Percentiles rank a stretch among this genome's conserved stretches.
phyloP scores from a whole-genome alignment of 2,329 filamentous ascomycete genomes.

The Penicillium sp. region DNA sequence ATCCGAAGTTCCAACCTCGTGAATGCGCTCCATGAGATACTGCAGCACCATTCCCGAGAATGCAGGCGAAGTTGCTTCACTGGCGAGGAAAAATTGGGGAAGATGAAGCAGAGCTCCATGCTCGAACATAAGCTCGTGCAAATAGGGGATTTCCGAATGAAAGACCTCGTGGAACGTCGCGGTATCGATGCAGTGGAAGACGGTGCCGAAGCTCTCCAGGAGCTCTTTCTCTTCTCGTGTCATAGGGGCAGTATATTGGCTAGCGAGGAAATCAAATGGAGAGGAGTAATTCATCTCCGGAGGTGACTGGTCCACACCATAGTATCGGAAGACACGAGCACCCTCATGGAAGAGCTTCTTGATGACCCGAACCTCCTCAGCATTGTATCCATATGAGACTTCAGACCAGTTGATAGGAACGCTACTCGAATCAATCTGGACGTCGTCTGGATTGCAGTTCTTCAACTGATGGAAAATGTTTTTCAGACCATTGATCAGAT shows the following conservation, averaged over 20 bases:
- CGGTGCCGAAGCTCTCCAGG: slow-evolving; percentile 94
- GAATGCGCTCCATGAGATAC: slow-evolving; percentile 95
- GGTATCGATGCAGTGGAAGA: slow-evolving; percentile 97
- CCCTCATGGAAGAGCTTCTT: slow-evolving; percentile 97
- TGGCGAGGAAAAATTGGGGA: slow-evolving; percentile 97
- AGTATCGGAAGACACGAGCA: slow-evolving; percentile 94
- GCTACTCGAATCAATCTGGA: slow-evolving; percentile 73
- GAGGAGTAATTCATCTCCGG: slow-evolving; percentile 75
- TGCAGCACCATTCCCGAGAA: slow-evolving; percentile 98
- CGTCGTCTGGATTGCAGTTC: slow-evolving; percentile 74
- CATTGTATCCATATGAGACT: slow-evolving; percentile 93
- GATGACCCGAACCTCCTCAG: slow-evolving; percentile 94
- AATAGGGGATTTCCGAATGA: slow-evolving; percentile 91
- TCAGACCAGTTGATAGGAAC: slow-evolving; percentile 92
- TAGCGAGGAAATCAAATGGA: slow-evolving; percentile 88
- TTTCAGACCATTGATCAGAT: slow-evolving; percentile 91
- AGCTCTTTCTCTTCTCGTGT: slow-evolving; percentile 97
- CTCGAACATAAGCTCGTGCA: slow-evolving; percentile 98
- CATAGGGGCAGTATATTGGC: slow-evolving; percentile 91
- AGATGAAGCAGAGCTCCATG: slow-evolving; percentile 93
- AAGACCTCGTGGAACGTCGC: slow-evolving; percentile 99
- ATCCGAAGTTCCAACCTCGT: slow-evolving; percentile 90
- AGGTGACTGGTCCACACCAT: slow-evolving; percentile 80
- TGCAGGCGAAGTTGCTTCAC: slow-evolving; percentile 93
- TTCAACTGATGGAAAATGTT: slow-evolving; percentile 95